phyloP scores from a whole-genome alignment of 2,329 filamentous ascomycete species.

The Reticulascus tulasneorum region DNA sequence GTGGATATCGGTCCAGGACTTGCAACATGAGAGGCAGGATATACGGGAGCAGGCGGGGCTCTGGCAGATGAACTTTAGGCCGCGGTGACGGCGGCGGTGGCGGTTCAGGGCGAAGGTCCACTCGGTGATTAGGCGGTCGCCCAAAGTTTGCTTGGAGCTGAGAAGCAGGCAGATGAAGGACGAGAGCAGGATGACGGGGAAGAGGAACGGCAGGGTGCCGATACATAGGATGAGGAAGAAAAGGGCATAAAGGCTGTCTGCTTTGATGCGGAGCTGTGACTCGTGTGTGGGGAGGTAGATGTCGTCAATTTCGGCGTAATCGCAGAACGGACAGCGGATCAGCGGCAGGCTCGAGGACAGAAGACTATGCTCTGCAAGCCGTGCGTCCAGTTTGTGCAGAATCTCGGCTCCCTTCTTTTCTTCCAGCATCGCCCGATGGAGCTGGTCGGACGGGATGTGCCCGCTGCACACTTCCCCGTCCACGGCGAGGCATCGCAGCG shows the following conservation, averaged over 20 bases:
- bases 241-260: conserved; percentile 44
- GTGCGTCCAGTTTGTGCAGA: conserved; percentile 71
- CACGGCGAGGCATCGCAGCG: conserved; percentile 79
- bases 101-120: conserved; percentile 61
- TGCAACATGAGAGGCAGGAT: conserved; percentile 79
- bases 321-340: conserved; percentile 84
- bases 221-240: conserved; percentile 50
- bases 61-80: conserved; percentile 73
- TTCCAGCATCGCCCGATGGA: conserved; percentile 67
- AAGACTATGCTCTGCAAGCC: conserved; percentile 72
- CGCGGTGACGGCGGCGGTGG: conserved; percentile 65
- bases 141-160: conserved; percentile 37
- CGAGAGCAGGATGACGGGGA: conserved; percentile 47
- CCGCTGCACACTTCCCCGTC: conserved; percentile 67
- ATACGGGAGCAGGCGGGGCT: conserved; percentile 62
- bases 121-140: conserved; percentile 37
- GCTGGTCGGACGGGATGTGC: conserved; percentile 64
- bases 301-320: conserved; percentile 84
- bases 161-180: conserved; percentile 41
- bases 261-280: conserved; percentile 52
- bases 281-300: conserved; percentile 58
- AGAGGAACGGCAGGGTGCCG: conserved; percentile 51
- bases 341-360: conserved; percentile 70
- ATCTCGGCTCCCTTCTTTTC: conserved; percentile 68
- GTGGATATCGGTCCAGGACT: conserved; percentile 84